Base-by-base conservation (phyloP, 176 grass and related monocot genomes). In the Zoysia pacifica region DNA sequence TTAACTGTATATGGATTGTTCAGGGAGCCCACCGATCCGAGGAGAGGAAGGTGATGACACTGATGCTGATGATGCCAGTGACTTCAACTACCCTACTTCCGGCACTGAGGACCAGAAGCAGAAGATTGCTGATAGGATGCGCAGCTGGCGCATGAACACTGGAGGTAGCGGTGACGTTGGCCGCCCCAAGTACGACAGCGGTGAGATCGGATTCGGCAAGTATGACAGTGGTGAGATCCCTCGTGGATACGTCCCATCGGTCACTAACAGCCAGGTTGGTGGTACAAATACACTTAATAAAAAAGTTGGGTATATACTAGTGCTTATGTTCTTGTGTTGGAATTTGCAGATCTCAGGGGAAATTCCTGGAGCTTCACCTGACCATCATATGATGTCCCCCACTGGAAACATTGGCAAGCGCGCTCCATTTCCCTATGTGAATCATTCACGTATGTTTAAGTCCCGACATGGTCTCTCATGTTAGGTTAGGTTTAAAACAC, bases 381-480 rank as follows among this genome's bases (percentile, higher is more conserved):
- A 99, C 68, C 96, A 99, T 76, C 96, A 99, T 87, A 95, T 95
- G 88, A 99, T 99, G 96, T 99, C 96, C 44, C 96, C 96, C 77
- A 91, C 90, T 9, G 89, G 84, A 53, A 89, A 89, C 65, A 91
- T 92, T 81, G 90, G 95, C 78, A 99, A 95, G 79, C 92, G 93
- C 14, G 84, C 84, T 87, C 84, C 96, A 40, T 84, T 99, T 69
- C 96, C 96, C 18, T 99, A 93, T 84, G 85, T 91, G 59, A 91
- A 92, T 52, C 93, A 94, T 53, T 95, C 93, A 70, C 76, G 97
- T 99, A 91, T 84, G 87, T 63, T 79, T 66, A 67, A 85, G 69
- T 89, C 15, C 72, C 36, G 5, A 4, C 54, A 56, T 86, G 42
- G 18, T 82, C 11, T 77, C 59, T 74, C 4, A 75, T 65, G 62